phyloP scores from a whole-genome alignment of 306 rosid species.

The Chamaecrista fasciculata region DNA sequence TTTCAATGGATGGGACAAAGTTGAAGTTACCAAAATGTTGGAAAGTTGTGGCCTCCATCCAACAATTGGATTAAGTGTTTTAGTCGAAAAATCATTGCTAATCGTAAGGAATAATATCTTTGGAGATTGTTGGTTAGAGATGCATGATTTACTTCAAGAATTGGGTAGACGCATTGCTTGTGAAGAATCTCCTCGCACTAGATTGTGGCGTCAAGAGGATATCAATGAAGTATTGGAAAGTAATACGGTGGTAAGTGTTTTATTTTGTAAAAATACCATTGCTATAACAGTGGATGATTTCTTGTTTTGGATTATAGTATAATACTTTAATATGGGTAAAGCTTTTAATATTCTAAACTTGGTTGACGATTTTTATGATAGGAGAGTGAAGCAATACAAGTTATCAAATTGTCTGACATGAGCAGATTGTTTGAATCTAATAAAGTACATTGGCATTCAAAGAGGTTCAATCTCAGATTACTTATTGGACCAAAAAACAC shows the following conservation, averaged over 20 bases:
- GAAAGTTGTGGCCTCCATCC: neutral
- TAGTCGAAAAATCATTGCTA: neutral
- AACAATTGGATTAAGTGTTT: neutral
- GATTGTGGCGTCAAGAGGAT: neutral
- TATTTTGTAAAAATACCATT: neutral
- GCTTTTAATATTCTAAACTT: too few species aligned
- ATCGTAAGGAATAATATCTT: neutral
- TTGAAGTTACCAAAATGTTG: neutral
- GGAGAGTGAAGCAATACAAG: neutral
- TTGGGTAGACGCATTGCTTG: neutral
- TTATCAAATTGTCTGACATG: neutral
- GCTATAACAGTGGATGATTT: too few species aligned
- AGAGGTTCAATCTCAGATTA: neutral
- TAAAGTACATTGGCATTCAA: neutral
- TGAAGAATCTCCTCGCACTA: neutral
- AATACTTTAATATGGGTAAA: too few species aligned
- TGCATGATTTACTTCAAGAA: neutral
- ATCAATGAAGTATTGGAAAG: neutral
- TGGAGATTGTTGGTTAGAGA: neutral
- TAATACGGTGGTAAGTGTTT: neutral
- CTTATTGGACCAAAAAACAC: neutral
- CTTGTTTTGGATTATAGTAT: too few species aligned
- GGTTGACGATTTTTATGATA: too few species aligned
- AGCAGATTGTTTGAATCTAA: fast-evolving
- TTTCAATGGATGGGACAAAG: neutral